phyloP scores from a whole-genome alignment of 805 yeast genomes.

The Metschnikowia arizonensis region DNA sequence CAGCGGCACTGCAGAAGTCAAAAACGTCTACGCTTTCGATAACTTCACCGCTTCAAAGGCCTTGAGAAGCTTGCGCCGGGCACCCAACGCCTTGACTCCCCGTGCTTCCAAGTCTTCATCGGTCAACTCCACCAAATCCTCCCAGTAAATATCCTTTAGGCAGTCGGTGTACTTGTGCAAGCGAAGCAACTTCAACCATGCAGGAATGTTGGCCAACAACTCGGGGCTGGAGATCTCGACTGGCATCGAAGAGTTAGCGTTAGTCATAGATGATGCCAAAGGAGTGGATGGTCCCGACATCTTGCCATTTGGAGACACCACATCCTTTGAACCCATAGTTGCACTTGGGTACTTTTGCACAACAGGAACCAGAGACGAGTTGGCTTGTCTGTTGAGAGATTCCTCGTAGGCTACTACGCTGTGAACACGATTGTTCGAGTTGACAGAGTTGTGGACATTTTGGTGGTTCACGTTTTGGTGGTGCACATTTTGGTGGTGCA shows the following conservation, averaged over 20 bases:
- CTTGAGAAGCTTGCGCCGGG: constrained; percentile 87
- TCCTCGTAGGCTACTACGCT: constrained; percentile 25
- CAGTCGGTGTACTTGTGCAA: constrained; percentile 92
- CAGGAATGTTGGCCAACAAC: constrained; percentile 72
- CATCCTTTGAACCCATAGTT: constrained; percentile 10
- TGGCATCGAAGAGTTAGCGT: constrained; percentile 35
- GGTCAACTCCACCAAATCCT: constrained; percentile 63
- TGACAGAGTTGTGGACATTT: no score
- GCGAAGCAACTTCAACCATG: constrained; percentile 86
- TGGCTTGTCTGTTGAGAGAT: constrained; percentile 32
- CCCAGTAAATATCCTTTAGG: constrained; percentile 72
- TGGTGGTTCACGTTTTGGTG: constrained; percentile 1
- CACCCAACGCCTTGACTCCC: constrained; percentile 95
- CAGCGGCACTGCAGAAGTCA: constrained; percentile 1
- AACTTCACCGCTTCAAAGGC: constrained; percentile 77
- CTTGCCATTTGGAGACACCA: constrained; percentile 10
- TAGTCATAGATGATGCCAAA: constrained; percentile 2
- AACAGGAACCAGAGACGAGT: constrained; percentile 37
- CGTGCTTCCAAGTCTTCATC: constrained; percentile 67
- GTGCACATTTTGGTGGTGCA: constrained; percentile 3
- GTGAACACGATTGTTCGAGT: constrained; percentile 8
- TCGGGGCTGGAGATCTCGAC: constrained; percentile 39
- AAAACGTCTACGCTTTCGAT: constrained; percentile 11
- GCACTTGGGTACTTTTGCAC: constrained; percentile 16
- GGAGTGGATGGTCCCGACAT: constrained; percentile 12